Conservation (phyloP, 257 asterid genomes). For the Galeopsis tetrahit region DNA sequence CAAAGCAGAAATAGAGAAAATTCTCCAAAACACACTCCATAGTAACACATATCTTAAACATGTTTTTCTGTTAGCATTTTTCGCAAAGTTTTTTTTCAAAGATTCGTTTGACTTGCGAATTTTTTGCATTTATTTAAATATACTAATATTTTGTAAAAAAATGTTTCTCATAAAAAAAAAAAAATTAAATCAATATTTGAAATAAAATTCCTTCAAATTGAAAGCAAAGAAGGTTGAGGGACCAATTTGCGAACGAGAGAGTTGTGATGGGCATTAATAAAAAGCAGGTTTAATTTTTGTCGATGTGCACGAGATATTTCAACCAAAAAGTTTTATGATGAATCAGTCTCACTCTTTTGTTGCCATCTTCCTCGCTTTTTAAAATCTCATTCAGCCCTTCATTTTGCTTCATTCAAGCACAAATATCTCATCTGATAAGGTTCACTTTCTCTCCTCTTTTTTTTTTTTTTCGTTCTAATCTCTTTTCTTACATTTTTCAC, state of each 20-base stretch:
- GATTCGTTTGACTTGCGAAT: too few relatives aligned
- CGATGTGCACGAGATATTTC: slow-evolving; percentile 34
- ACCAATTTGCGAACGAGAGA: slow-evolving; percentile 13
- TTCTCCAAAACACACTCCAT: too few relatives aligned
- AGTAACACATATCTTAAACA: too few relatives aligned
- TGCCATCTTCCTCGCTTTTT: slow-evolving; percentile 30
- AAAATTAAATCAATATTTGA: too few relatives aligned
- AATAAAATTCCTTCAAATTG: too few relatives aligned
- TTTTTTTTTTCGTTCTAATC: background rate
- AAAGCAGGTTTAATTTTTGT: slow-evolving; percentile 7
- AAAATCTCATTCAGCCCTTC: slow-evolving; percentile 30
- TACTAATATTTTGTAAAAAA: too few relatives aligned
- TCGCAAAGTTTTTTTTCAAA: too few relatives aligned
- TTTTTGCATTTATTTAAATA: too few relatives aligned
- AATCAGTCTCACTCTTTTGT: slow-evolving; percentile 27
- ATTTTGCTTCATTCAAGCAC: slow-evolving; percentile 42
- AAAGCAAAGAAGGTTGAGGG: slow-evolving; percentile 5
- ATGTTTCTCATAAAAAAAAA: too few relatives aligned
- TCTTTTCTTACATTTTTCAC: slow-evolving; percentile 10
- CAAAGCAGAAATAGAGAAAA: too few relatives aligned
- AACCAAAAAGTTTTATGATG: slow-evolving; percentile 26
- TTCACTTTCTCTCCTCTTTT: slow-evolving; percentile 13
- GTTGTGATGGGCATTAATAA: too few relatives aligned
- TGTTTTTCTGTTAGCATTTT: too few relatives aligned
- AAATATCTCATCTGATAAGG: slow-evolving; percentile 49